Evolutionary conservation across 106 monocot species (phyloP).

Genomic region (Ottelia alismoides): DNA sequence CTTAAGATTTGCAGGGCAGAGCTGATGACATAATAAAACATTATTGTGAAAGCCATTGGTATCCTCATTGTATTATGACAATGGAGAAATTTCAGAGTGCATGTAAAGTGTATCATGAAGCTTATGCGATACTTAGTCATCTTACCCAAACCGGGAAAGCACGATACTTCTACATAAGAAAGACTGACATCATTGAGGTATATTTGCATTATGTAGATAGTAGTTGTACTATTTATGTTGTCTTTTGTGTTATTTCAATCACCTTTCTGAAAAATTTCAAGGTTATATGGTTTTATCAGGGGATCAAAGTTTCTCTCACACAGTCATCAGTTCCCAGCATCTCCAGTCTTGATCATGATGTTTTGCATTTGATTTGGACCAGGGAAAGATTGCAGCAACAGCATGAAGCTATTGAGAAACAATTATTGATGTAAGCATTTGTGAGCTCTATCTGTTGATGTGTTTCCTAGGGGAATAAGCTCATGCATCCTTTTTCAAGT

Average conservation of each 20-base stretch:
- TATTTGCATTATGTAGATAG: no score
- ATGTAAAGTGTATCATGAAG: slow-evolving; percentile 42
- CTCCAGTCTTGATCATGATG: slow-evolving; percentile 57
- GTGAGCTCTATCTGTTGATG: no score
- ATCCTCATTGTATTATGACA: slow-evolving; percentile 63
- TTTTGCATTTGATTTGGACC: slow-evolving; percentile 72
- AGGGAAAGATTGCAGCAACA: slow-evolving; percentile 71
- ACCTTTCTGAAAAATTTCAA: background rate
- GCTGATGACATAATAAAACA: slow-evolving; percentile 32
- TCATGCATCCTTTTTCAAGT: no score
- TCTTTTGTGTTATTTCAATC: no score
- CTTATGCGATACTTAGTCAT: slow-evolving; percentile 44
- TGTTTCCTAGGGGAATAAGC: no score
- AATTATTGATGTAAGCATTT: slow-evolving; percentile 41
- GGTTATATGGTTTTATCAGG: slow-evolving; percentile 40
- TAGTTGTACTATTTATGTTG: no score
- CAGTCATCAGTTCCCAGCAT: slow-evolving; percentile 26
- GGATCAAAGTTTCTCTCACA: slow-evolving; percentile 68
- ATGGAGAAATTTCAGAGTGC: slow-evolving; percentile 47
- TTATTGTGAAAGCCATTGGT: slow-evolving; percentile 60
- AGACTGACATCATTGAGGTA: slow-evolving; percentile 64
- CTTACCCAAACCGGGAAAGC: slow-evolving; percentile 55
- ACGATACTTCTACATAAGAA: slow-evolving; percentile 43
- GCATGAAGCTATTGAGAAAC: slow-evolving; percentile 50
- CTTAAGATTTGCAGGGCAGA: slow-evolving; percentile 44